Conservation (phyloP, 129 eudicot genomes). For the Escallonia rubra region DNA sequence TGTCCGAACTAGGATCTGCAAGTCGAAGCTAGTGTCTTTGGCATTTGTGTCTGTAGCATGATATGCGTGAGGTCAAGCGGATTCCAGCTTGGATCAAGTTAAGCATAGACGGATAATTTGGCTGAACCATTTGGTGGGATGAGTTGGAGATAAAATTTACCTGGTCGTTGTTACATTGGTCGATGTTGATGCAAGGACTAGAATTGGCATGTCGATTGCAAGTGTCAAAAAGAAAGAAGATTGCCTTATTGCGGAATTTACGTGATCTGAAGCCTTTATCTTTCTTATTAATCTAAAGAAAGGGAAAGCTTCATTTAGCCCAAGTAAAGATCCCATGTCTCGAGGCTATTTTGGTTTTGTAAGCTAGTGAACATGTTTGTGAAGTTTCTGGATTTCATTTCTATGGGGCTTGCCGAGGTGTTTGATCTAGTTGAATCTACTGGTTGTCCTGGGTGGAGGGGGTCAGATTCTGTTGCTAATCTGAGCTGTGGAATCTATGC, state of each 20-base stretch:
- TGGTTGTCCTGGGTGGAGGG: conserved; percentile 37
- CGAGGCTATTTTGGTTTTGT: conserved; percentile 32
- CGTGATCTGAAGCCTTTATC: too few species aligned
- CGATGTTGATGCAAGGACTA: not conserved
- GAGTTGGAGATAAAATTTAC: not conserved
- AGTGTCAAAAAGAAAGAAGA: too few species aligned
- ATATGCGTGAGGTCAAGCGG: not conserved
- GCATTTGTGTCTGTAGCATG: not conserved
- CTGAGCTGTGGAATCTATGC: conserved; percentile 29
- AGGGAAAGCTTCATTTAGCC: too few species aligned
- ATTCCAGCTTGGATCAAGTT: not conserved
- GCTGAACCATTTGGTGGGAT: not conserved
- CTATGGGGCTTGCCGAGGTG: conserved; percentile 23
- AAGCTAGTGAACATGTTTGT: conserved; percentile 70
- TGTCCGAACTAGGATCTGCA: not conserved
- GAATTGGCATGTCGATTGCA: too few species aligned
- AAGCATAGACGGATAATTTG: not conserved
- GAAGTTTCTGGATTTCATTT: conserved; percentile 61
- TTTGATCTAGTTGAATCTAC: conserved; percentile 32
- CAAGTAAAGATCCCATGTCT: too few species aligned
- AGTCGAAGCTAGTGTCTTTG: not conserved
- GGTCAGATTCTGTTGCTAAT: conserved; percentile 33
- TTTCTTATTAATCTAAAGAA: too few species aligned
- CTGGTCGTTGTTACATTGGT: not conserved
- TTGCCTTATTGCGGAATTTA: too few species aligned